Percentiles rank a stretch among this genome's conserved stretches.
phyloP scores from a whole-genome alignment of 2,329 filamentous ascomycete genomes.

The Trematosphaeria pertusa region DNA sequence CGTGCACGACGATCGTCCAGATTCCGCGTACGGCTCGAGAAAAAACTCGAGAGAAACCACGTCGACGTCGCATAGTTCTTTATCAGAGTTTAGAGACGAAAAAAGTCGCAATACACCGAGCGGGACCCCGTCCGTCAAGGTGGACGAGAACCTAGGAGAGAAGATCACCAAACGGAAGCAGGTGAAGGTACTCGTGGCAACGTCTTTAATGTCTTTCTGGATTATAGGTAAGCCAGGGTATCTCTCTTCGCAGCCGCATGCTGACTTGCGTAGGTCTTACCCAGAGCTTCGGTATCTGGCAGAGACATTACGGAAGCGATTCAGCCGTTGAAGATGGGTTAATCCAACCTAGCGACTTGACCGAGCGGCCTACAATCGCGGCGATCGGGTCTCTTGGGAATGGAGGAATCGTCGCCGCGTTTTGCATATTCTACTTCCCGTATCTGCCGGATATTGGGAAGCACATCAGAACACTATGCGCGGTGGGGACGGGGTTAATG shows the following conservation, averaged over 20 bases:
- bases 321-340: slow-evolving; percentile 19
- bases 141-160: slow-evolving; percentile 14
- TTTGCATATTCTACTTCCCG: slow-evolving; percentile 25
- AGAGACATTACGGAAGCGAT: slow-evolving; percentile 28
- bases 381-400: slow-evolving; percentile 26
- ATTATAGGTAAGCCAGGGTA: slow-evolving; percentile 17
- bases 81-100: too few relatives aligned
- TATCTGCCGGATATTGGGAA: slow-evolving; percentile 24
- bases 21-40: not conserved
- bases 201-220: slow-evolving; percentile 22
- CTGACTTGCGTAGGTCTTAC: slow-evolving; percentile 21
- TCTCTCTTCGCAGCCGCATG: not conserved
- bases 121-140: too few relatives aligned
- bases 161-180: slow-evolving; percentile 23
- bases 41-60: not conserved
- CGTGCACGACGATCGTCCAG: not conserved
- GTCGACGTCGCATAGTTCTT: not conserved
- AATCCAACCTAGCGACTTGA: slow-evolving; percentile 14
- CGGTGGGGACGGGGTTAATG: slow-evolving; percentile 18
- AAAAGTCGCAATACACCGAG: too few relatives aligned
- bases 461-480: slow-evolving; percentile 23
- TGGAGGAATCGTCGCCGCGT: slow-evolving; percentile 26
- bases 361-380: slow-evolving; percentile 21
- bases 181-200: slow-evolving; percentile 17
- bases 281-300: slow-evolving; percentile 32